Evolutionary conservation across 495 filamentous ascomycete species (phyloP).

Genomic region (Daldinia concentrica): DNA sequence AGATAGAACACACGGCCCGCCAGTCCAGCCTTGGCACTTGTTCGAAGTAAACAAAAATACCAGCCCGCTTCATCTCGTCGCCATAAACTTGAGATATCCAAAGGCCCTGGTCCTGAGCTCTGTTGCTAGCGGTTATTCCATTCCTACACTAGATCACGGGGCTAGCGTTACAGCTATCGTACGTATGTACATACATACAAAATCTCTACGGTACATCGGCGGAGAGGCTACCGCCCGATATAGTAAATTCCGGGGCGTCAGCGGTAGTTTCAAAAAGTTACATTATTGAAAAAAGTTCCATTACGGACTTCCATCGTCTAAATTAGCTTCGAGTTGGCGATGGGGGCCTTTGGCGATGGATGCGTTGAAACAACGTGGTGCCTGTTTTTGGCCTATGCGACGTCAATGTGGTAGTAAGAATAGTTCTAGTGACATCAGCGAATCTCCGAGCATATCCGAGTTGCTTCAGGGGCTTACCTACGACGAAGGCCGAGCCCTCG

Average conservation of each 20-base stretch:
- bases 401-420: not conserved
- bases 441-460: constrained; percentile 8
- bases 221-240: not conserved
- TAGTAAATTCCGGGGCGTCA: not conserved
- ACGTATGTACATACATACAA: no score
- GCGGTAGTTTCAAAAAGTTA: not conserved
- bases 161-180: not conserved
- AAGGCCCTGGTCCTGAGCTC: not conserved
- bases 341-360: not conserved
- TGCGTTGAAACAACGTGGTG: not conserved
- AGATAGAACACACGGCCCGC: constrained; percentile 6
- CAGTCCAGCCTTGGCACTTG: constrained; percentile 10
- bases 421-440: constrained; percentile 1
- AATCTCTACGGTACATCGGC: not conserved
- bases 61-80: constrained; percentile 4
- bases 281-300: not conserved
- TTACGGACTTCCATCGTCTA: not conserved
- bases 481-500: not conserved
- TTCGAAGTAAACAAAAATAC: constrained; percentile 25
- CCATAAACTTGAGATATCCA: not conserved
- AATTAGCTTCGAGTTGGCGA: not conserved
- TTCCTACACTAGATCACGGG: constrained; percentile 15
- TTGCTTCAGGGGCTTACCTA: not conserved
- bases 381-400: not conserved
- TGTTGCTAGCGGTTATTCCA: not conserved